Conservation (phyloP, 306 rosid genomes). For the Rosa lucieae region DNA sequence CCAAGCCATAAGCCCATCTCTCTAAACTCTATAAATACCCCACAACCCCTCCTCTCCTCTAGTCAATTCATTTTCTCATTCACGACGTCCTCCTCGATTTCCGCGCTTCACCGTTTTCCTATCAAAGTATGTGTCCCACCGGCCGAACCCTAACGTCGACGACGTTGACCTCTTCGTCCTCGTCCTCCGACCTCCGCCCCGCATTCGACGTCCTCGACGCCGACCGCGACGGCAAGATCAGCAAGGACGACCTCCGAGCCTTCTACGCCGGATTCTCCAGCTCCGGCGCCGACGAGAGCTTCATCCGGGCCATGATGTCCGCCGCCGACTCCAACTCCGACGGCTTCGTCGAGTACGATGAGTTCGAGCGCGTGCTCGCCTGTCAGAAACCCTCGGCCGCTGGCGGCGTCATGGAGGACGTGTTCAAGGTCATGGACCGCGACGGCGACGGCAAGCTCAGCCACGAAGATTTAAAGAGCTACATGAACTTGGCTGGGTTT, state of each 20-base stretch:
- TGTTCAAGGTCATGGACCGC: slow-evolving; percentile 76
- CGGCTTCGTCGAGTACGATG: slow-evolving; percentile 88
- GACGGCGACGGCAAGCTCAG: slow-evolving; percentile 88
- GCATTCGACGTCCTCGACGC: slow-evolving; percentile 79
- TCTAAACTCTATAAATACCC: slow-evolving; percentile 8
- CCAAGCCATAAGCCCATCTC: neutral
- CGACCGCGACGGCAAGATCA: slow-evolving; percentile 78
- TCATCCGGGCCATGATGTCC: slow-evolving; percentile 64
- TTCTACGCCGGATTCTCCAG: slow-evolving; percentile 46
- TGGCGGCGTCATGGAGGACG: slow-evolving; percentile 71
- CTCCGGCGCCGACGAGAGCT: slow-evolving; percentile 44
- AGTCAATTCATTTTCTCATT: neutral
- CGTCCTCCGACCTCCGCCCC: slow-evolving; percentile 40
- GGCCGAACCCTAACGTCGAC: slow-evolving; percentile 22
- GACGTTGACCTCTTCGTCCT: neutral
- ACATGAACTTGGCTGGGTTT: slow-evolving; percentile 66
- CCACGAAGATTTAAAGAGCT: slow-evolving; percentile 66
- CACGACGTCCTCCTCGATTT: neutral
- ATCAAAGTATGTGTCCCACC: slow-evolving; percentile 57
- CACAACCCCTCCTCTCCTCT: neutral
- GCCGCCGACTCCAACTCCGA: slow-evolving; percentile 73
- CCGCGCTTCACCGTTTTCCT: neutral
- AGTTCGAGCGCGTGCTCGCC: slow-evolving; percentile 68
- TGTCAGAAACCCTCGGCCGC: slow-evolving; percentile 16
- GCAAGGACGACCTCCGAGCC: slow-evolving; percentile 70